phyloP scores from a whole-genome alignment of 1,284 basidiomycete genomes.

The Marasmius fiardii region DNA sequence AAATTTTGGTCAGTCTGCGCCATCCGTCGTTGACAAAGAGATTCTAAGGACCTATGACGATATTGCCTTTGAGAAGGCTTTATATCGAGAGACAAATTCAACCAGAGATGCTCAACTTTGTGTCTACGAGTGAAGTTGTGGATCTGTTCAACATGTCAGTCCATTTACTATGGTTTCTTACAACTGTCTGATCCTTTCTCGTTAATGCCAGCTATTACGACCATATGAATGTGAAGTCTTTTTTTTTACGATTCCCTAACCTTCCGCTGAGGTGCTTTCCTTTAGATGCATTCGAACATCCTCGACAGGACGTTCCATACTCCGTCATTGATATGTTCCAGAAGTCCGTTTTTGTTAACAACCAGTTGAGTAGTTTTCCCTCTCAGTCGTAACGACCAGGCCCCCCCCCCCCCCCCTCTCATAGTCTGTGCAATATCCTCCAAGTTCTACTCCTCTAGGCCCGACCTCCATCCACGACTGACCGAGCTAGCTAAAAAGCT shows the following conservation, averaged over 20 bases:
- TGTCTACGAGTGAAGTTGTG: constrained; percentile 80
- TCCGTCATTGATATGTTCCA: constrained; percentile 85
- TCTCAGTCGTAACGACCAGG: neutral
- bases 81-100: constrained; percentile 89
- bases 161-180: constrained; percentile 3
- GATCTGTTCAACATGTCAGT: constrained; percentile 90
- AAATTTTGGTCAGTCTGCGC: constrained; percentile 8
- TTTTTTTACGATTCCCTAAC: constrained; percentile 1
- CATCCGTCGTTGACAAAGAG: constrained; percentile 16
- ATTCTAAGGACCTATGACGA: constrained; percentile 80
- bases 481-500: constrained; percentile 86
- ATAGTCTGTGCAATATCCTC: constrained; percentile 95
- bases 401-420: constrained; percentile 3
- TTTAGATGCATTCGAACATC: constrained; percentile 68
- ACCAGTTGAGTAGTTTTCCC: constrained; percentile 61
- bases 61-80: constrained; percentile 78
- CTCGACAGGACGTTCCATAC: constrained; percentile 88
- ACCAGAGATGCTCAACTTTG: constrained; percentile 87
- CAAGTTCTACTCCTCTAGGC: constrained; percentile 83
- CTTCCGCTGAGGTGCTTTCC: constrained; percentile 12
- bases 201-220: constrained; percentile 81
- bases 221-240: constrained; percentile 62
- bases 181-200: too few species aligned
- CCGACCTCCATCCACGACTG: constrained; percentile 81
- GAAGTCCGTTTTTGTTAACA: constrained; percentile 90